Conservation (phyloP, 2,329 filamentous ascomycete species). For the Gyromitra esculenta region DNA sequence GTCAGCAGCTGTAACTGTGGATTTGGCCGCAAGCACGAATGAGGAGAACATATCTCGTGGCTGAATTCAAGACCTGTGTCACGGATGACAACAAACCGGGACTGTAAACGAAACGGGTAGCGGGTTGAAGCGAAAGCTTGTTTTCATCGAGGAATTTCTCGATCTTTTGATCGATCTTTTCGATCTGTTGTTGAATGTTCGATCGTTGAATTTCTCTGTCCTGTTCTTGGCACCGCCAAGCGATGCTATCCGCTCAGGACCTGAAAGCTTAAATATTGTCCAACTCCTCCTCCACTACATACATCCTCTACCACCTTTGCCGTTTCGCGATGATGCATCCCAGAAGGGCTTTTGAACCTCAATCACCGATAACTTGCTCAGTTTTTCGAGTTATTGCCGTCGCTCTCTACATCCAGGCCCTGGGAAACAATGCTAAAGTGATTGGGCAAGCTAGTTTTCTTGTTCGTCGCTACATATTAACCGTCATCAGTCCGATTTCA, state of each 20-base stretch:
- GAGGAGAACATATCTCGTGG: constrained; percentile 33
- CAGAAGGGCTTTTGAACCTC: constrained; percentile 32
- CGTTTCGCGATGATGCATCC: constrained; percentile 23
- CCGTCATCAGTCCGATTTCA: constrained; percentile 54
- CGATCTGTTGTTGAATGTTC: constrained; percentile 52
- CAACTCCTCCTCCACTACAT: constrained; percentile 47
- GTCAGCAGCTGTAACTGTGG: constrained; percentile 8
- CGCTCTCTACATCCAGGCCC: constrained; percentile 28
- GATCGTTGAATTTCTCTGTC: constrained; percentile 49
- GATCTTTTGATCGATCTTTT: constrained; percentile 52
- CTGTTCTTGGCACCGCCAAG: constrained; percentile 47
- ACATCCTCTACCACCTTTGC: constrained; percentile 26
- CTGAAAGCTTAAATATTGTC: constrained; percentile 52
- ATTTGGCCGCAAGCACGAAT: constrained; percentile 23
- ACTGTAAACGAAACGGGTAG: constrained; percentile 37
- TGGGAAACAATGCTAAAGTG: constrained; percentile 40
- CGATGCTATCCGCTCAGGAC: constrained; percentile 43
- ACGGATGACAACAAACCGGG: constrained; percentile 46
- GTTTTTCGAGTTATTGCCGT: constrained; percentile 32
- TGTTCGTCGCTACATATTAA: constrained; percentile 52
- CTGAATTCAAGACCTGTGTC: constrained; percentile 42
- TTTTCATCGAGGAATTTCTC: constrained; percentile 51
- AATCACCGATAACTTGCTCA: constrained; percentile 45
- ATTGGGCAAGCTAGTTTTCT: constrained; percentile 51
- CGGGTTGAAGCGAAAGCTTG: constrained; percentile 53